Conservation (phyloP, 225 moss, liverwort and hornwort genomes). For the Antitrichia curtipendula region DNA sequence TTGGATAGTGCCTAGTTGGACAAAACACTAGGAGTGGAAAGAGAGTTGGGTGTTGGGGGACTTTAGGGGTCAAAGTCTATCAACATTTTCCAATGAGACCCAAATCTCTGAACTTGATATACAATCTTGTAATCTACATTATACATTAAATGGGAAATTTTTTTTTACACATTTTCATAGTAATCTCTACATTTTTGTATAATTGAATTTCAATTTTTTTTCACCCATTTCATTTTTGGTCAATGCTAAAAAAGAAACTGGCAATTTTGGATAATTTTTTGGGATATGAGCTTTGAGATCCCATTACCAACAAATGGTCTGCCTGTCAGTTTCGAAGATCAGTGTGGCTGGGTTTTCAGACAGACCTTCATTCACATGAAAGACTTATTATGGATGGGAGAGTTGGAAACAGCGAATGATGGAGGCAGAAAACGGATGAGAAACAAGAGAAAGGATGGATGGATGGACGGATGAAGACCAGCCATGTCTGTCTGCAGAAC, state of each 20-base stretch:
- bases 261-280: neutral
- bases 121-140: neutral
- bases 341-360: neutral
- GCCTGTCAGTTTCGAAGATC: neutral
- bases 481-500: neutral
- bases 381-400: neutral
- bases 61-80: rapidly evolving
- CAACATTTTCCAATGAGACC: rapidly evolving
- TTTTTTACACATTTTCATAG: neutral
- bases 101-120: neutral
- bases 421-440: neutral
- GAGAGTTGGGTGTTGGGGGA: neutral
- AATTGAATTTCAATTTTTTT: neutral
- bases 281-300: neutral
- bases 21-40: neutral
- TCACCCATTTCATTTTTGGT: neutral
- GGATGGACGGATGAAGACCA: neutral
- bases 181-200: neutral
- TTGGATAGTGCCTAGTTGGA: rapidly evolving
- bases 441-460: neutral
- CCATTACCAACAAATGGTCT: neutral
- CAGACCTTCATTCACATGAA: neutral
- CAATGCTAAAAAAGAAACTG: neutral
- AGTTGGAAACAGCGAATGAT: neutral
- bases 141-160: neutral